These are phyloP conservation scores for Escovopsis sp. DNA, from an alignment of 2,329 filamentous ascomycete species.

Conservation along the genomic window DNA sequence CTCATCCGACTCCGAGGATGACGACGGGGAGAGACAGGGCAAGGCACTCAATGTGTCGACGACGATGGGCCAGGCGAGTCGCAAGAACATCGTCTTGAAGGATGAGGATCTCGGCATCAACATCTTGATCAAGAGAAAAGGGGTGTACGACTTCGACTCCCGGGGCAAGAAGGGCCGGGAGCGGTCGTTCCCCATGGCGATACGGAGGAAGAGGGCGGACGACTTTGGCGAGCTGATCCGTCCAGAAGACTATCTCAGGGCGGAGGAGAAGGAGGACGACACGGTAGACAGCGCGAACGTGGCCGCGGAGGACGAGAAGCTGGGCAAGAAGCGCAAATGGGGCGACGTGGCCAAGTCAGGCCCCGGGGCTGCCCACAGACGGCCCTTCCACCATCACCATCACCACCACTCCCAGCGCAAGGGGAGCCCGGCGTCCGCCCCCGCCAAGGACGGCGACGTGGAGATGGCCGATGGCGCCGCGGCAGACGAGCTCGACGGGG, in stretches of 20 bases:
- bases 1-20: constrained; percentile 74
- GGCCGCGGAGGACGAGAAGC: constrained; percentile 37
- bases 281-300: constrained; percentile 34
- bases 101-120: constrained; percentile 90
- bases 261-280: constrained; percentile 75
- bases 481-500: constrained; percentile 41
- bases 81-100: constrained; percentile 72
- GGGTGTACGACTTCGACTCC: constrained; percentile 86
- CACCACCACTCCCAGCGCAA: too few relatives aligned
- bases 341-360: constrained; percentile 42
- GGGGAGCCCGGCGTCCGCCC: constrained; percentile 19
- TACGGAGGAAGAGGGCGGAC: constrained; percentile 64
- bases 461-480: constrained; percentile 21
- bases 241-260: constrained; percentile 83
- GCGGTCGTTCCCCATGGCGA: constrained; percentile 76
- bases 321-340: constrained; percentile 93
- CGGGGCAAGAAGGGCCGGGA: constrained; percentile 84
- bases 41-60: constrained; percentile 81
- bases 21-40: constrained; percentile 79
- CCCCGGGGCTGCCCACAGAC: constrained; percentile 37
- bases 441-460: constrained; percentile 30
- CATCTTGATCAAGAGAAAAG: constrained; percentile 73
- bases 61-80: constrained; percentile 65
- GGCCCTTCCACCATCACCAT: too few relatives aligned
- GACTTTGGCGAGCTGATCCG: constrained; percentile 91